Conservation (phyloP, 305 asterid species). For the Petunia hybrid region DNA sequence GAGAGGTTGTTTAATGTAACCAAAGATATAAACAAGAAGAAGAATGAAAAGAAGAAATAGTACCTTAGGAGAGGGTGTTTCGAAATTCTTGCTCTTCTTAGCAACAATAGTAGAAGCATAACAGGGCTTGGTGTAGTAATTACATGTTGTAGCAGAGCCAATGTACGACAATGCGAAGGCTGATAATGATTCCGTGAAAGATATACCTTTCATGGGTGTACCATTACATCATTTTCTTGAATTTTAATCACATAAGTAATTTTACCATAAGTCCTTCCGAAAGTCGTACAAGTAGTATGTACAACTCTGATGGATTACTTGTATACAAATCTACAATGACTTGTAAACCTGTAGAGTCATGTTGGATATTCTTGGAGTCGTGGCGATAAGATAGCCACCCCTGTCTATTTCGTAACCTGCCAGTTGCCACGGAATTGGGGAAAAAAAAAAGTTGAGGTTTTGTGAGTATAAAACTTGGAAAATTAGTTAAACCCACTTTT, state of each 20-base stretch:
- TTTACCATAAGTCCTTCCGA: not conserved
- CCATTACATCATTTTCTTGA: slow-evolving; percentile 33
- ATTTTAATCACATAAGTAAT: slow-evolving; percentile 32
- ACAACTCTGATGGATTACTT: too few relatives aligned
- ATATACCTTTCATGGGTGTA: slow-evolving; percentile 56
- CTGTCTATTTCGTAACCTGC: too few relatives aligned
- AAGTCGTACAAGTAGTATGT: too few relatives aligned
- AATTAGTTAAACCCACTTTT: too few relatives aligned
- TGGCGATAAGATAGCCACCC: too few relatives aligned
- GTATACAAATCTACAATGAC: too few relatives aligned
- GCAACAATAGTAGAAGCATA: slow-evolving; percentile 61
- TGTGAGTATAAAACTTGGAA: too few relatives aligned
- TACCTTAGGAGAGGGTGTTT: slow-evolving; percentile 66
- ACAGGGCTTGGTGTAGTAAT: slow-evolving; percentile 22
- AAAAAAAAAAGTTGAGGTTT: too few relatives aligned
- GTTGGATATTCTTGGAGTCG: too few relatives aligned
- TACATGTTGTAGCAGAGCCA: slow-evolving; percentile 33
- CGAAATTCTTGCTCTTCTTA: slow-evolving; percentile 68
- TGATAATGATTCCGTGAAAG: slow-evolving; percentile 47
- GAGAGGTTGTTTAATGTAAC: too few relatives aligned
- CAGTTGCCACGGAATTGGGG: too few relatives aligned
- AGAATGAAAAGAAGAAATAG: not conserved
- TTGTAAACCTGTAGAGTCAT: too few relatives aligned
- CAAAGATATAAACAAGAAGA: not conserved
- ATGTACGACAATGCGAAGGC: slow-evolving; percentile 45